Evolutionary conservation across 2,329 filamentous ascomycete genomes (phyloP).

Genomic region (Fusarium oxysporum): DNA sequence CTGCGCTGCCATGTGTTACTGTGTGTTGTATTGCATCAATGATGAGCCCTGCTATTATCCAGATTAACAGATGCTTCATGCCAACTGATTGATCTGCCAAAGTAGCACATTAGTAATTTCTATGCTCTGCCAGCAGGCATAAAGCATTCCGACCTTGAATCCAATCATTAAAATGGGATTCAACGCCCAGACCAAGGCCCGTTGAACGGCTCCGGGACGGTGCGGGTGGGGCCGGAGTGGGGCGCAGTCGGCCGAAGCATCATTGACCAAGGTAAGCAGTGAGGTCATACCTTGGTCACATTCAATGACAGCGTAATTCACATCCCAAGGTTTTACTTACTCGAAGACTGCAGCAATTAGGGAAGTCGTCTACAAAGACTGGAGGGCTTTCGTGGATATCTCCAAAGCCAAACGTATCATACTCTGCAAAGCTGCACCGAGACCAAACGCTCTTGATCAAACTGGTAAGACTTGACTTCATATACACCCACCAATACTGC

Average conservation of each 20-base stretch:
- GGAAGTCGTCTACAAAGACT: background rate
- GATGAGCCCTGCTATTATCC: background rate
- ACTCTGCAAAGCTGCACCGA: background rate
- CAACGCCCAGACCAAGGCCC: slow-evolving; percentile 9
- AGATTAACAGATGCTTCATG: background rate
- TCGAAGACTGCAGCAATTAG: background rate
- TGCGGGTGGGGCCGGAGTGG: slow-evolving; percentile 24
- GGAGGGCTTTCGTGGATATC: background rate
- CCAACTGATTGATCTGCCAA: background rate
- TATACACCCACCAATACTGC: background rate
- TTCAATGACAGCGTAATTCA: slow-evolving; percentile 27
- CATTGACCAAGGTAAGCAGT: slow-evolving; percentile 3
- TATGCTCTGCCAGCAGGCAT: background rate
- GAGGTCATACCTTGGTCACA: slow-evolving; percentile 36
- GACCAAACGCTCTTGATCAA: background rate
- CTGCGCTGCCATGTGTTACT: background rate
- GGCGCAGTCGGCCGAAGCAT: slow-evolving; percentile 29
- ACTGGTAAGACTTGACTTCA: background rate
- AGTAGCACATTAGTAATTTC: background rate
- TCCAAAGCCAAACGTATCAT: background rate
- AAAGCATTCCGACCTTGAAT: background rate
- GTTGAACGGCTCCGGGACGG: slow-evolving; percentile 23
- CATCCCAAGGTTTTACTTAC: background rate
- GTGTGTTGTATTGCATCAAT: background rate
- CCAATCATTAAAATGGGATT: background rate